phyloP scores from a whole-genome alignment of 2,329 filamentous ascomycete species.

The Fusarium ramigenum region DNA sequence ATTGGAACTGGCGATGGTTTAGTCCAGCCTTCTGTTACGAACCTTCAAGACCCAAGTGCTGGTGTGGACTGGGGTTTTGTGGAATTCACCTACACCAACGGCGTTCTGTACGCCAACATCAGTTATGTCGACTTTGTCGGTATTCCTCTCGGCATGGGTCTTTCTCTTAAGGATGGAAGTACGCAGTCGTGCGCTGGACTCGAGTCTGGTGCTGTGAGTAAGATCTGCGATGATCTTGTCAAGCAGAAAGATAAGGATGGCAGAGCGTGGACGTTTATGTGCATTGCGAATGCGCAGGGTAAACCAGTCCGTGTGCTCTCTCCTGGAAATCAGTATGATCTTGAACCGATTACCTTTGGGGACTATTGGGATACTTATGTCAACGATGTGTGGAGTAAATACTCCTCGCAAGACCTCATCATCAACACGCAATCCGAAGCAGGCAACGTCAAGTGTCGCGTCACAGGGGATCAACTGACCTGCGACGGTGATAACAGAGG shows the following conservation, averaged over 20 bases:
- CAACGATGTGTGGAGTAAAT: conserved; percentile 57
- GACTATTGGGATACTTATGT: conserved; percentile 58
- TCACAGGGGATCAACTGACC: conserved; percentile 47
- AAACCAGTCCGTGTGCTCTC: conserved; percentile 56
- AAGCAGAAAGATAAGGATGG: conserved; percentile 51
- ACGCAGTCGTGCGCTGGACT: conserved; percentile 55
- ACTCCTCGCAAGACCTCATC: conserved; percentile 49
- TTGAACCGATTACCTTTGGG: conserved; percentile 49
- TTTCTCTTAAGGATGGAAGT: conserved; percentile 50
- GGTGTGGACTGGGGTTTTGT: conserved; percentile 60
- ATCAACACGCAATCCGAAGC: conserved; percentile 55
- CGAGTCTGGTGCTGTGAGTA: conserved; percentile 45
- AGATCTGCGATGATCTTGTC: conserved; percentile 54
- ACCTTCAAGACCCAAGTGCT: conserved; percentile 54
- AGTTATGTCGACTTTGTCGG: conserved; percentile 63
- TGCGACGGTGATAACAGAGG: conserved; percentile 55
- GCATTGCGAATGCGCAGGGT: conserved; percentile 50
- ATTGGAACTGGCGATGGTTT: conserved; percentile 48
- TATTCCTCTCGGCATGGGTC: conserved; percentile 59
- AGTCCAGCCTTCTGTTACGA: conserved; percentile 59
- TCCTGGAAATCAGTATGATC: conserved; percentile 53
- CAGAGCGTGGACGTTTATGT: conserved; percentile 56
- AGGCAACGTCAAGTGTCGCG: conserved; percentile 53
- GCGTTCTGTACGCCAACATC: conserved; percentile 57
- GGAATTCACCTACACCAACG: conserved; percentile 56